A percentile compares a stretch with the other conserved stretches of the same genome.
These are phyloP conservation scores for Trypanosoma rangeli DNA, from an alignment of 208 protist genomes.

Conservation along the genomic window DNA sequence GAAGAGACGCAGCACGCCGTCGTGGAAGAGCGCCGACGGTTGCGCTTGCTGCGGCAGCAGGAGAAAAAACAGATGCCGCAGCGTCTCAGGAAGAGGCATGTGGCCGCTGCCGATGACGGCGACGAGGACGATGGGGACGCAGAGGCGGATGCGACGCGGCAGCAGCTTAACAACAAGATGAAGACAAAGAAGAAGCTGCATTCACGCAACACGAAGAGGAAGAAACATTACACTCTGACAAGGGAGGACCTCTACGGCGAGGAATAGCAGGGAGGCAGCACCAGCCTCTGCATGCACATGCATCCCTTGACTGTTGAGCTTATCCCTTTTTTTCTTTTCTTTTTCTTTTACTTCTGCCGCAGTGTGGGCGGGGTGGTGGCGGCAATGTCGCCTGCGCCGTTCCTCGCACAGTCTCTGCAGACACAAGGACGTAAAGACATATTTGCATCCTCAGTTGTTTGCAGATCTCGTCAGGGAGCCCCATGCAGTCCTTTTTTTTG, in stretches of 20 bases:
- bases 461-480: too few relatives aligned
- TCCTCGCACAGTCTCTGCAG: too few relatives aligned
- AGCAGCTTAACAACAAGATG: constrained; percentile 23
- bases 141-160: constrained; percentile 30
- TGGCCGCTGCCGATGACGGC: background rate
- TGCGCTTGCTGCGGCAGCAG: constrained; percentile 29
- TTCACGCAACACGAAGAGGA: constrained; percentile 74
- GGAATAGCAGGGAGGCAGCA: constrained; percentile 6
- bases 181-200: constrained; percentile 43
- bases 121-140: constrained; percentile 1
- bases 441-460: too few relatives aligned
- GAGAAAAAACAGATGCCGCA: constrained; percentile 17
- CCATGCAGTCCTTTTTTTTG: too few relatives aligned
- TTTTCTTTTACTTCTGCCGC: background rate
- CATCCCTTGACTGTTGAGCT: background rate
- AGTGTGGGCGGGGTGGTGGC: too few relatives aligned
- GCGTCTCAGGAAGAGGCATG: constrained; percentile 25
- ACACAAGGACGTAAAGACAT: too few relatives aligned
- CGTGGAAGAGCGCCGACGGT: constrained; percentile 42
- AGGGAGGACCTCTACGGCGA: constrained; percentile 70
- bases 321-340: constrained; percentile 4
- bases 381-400: too few relatives aligned
- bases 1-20: constrained; percentile 64
- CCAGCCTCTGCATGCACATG: background rate
- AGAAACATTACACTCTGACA: constrained; percentile 85